phyloP scores from a whole-genome alignment of 768 basidiomycete genomes.

The Mycena vulgaris region DNA sequence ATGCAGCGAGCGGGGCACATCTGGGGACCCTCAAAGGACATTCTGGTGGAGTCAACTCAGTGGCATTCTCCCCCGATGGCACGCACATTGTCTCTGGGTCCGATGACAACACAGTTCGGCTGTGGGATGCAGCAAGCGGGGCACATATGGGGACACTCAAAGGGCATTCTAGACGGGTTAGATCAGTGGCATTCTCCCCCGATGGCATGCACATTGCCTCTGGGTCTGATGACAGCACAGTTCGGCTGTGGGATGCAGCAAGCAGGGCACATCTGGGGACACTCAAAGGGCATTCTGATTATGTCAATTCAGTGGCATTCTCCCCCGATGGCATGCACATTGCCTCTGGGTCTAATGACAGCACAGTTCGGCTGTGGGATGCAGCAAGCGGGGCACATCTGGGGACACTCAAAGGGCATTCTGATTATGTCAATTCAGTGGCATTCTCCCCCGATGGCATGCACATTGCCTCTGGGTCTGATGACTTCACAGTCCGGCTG shows the following conservation, averaged over 20 bases:
- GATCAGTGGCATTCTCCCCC: neutral
- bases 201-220: neutral
- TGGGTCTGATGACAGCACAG: neutral
- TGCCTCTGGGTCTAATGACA: neutral
- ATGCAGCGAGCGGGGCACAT: neutral
- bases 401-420: neutral
- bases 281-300: neutral
- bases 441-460: constrained; percentile 13
- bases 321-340: neutral
- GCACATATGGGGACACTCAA: neutral
- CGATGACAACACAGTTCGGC: neutral
- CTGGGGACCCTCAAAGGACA: neutral
- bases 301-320: neutral
- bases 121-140: neutral
- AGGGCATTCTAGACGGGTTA: neutral
- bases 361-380: constrained; percentile 2
- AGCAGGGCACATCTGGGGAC: neutral
- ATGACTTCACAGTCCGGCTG: neutral
- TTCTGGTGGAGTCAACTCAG: neutral
- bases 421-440: neutral
- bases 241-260: neutral
- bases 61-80: constrained; percentile 7
- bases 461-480: neutral
- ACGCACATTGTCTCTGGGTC: neutral
- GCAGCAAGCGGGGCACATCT: neutral